Percentiles rank a stretch among this genome's conserved stretches.
Conservation (phyloP, 306 rosid genomes). For the Abrus pulchellus region DNA sequence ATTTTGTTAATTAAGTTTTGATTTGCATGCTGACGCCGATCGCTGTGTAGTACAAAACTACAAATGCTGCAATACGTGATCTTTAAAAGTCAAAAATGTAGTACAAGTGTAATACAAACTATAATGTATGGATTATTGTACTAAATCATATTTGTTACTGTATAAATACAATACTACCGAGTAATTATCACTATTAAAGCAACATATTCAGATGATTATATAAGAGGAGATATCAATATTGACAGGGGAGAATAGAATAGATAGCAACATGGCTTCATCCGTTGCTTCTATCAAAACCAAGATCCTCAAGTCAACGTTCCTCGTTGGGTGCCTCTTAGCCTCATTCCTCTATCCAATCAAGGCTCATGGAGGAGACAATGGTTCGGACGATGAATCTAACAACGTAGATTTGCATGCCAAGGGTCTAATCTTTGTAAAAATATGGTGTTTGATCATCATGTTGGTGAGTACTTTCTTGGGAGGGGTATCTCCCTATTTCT, state of each 20-base stretch:
- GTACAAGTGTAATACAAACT: slow-evolving; percentile 39
- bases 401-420: slow-evolving; percentile 48
- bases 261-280: slow-evolving; percentile 52
- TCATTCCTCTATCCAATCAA: slow-evolving; percentile 40
- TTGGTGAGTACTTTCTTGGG: slow-evolving; percentile 65
- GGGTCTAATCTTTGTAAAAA: slow-evolving; percentile 64
- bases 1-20: not conserved
- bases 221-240: not conserved
- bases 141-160: not conserved
- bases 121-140: not conserved
- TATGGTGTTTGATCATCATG: slow-evolving; percentile 79
- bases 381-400: not conserved
- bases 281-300: slow-evolving; percentile 38
- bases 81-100: slow-evolving; percentile 32
- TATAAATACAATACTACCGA: too few relatives aligned
- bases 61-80: not conserved
- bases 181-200: not conserved
- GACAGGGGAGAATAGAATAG: not conserved
- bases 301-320: slow-evolving; percentile 60
- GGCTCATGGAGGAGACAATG: slow-evolving; percentile 62
- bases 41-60: slow-evolving; percentile 48
- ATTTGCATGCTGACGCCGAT: slow-evolving; percentile 35
- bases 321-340: slow-evolving; percentile 47
- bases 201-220: too few relatives aligned
- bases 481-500: slow-evolving; percentile 76